A percentile compares a stretch with the other conserved stretches of the same genome.
Conservation (phyloP, 2,329 filamentous ascomycete genomes). For the Biscogniauxia sp. region DNA sequence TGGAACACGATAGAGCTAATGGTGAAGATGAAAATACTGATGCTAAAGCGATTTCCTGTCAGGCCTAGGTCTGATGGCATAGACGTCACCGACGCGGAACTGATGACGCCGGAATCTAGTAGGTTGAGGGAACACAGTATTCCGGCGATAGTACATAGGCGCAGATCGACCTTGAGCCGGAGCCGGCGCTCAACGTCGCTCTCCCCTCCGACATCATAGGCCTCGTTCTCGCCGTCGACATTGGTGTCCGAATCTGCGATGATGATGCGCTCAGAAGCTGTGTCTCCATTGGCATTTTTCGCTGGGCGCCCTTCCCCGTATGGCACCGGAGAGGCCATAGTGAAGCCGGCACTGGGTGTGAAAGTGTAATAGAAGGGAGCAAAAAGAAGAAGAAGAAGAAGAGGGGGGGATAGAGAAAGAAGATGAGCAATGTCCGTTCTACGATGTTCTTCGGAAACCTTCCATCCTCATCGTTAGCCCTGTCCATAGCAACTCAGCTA, state of each 20-base stretch:
- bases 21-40: constrained; percentile 73
- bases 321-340: constrained; percentile 11
- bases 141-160: constrained; percentile 68
- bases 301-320: constrained; percentile 3
- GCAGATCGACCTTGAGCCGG: constrained; percentile 63
- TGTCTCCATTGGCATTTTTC: constrained; percentile 13
- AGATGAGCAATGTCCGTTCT: background rate
- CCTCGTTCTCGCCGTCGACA: constrained; percentile 3
- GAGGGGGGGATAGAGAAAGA: background rate
- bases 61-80: constrained; percentile 64
- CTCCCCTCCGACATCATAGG: constrained; percentile 10
- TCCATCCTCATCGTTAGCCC: background rate
- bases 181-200: constrained; percentile 29
- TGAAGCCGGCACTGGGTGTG: background rate
- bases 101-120: constrained; percentile 68
- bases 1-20: constrained; percentile 67
- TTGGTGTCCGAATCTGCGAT: constrained; percentile 12
- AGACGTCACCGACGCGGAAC: constrained; percentile 65
- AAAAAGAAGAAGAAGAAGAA: background rate
- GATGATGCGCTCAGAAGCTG: constrained; percentile 12
- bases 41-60: constrained; percentile 63
- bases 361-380: background rate
- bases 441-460: background rate
- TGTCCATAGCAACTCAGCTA: background rate
- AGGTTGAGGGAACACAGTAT: constrained; percentile 69